These are phyloP conservation scores for Capsicum pubescens DNA, from an alignment of 257 asterid genomes.

Conservation along the genomic window DNA sequence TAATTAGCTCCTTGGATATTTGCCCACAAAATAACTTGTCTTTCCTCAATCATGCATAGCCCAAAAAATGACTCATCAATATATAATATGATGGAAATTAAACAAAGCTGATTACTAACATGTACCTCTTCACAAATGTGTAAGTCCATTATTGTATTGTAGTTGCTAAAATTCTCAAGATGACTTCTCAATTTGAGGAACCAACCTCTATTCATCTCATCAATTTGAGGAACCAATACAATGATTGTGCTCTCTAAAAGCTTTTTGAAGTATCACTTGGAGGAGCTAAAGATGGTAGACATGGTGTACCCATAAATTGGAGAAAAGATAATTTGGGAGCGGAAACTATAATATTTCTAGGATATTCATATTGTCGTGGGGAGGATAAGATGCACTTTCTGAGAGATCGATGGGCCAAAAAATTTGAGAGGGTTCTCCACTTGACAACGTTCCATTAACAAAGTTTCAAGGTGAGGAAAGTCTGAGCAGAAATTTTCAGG, in stretches of 20 bases:
- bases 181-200: neutral
- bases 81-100: neutral
- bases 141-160: neutral
- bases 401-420: no score
- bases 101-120: neutral
- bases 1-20: no score
- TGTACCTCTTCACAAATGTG: neutral
- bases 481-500: neutral
- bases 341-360: neutral
- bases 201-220: neutral
- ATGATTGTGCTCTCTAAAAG: neutral
- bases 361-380: no score
- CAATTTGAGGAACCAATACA: neutral
- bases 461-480: no score
- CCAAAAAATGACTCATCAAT: neutral
- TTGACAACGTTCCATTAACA: no score
- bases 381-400: no score
- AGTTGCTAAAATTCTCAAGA: neutral
- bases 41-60: neutral
- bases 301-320: neutral
- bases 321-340: neutral
- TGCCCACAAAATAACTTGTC: no score
- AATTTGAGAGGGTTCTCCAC: no score
- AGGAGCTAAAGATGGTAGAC: neutral
- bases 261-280: neutral